A percentile compares a stretch with the other conserved stretches of the same genome.
These are phyloP conservation scores for Triticum turgidum DNA, from an alignment of 176 grass and related monocot species.

Conservation along the genomic window DNA sequence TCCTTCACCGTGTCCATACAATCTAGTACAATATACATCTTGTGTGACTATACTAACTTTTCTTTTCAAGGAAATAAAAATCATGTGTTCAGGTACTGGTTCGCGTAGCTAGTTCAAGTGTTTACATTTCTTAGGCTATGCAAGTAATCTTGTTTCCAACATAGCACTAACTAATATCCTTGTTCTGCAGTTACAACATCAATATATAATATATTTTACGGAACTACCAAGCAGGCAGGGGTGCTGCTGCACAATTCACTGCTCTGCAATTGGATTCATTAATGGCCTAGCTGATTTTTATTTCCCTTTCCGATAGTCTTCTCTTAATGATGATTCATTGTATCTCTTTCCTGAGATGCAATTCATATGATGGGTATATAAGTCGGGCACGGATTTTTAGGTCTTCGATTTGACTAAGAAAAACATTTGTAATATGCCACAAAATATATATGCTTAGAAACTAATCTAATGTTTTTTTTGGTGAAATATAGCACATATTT, in stretches of 20 bases:
- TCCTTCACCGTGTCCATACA: no score
- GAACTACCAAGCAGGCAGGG: constrained; percentile 94
- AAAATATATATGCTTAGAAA: no score
- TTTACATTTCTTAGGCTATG: neutral
- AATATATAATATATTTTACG: constrained; percentile 97
- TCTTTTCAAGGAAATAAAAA: neutral
- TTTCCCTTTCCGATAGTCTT: constrained; percentile 23
- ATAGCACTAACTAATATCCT: constrained; percentile 26
- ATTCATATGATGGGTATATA: constrained; percentile 25
- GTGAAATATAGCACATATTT: no score
- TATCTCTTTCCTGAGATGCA: constrained; percentile 7
- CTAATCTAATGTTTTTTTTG: no score
- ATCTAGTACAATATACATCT: no score
- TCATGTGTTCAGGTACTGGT: constrained; percentile 90
- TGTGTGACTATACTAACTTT: no score
- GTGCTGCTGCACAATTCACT: constrained; percentile 90
- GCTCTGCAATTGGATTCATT: constrained; percentile 89
- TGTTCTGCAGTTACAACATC: constrained; percentile 82
- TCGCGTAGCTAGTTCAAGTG: neutral
- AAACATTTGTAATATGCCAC: no score
- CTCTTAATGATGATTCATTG: neutral
- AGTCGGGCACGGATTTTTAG: no score
- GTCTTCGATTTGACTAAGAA: no score
- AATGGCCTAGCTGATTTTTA: constrained; percentile 5
- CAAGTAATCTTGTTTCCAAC: constrained; percentile 21